Percentiles rank a stretch among this genome's conserved stretches.
phyloP scores from a whole-genome alignment of 2,329 filamentous ascomycete genomes.

The Fusarium nurragi region DNA sequence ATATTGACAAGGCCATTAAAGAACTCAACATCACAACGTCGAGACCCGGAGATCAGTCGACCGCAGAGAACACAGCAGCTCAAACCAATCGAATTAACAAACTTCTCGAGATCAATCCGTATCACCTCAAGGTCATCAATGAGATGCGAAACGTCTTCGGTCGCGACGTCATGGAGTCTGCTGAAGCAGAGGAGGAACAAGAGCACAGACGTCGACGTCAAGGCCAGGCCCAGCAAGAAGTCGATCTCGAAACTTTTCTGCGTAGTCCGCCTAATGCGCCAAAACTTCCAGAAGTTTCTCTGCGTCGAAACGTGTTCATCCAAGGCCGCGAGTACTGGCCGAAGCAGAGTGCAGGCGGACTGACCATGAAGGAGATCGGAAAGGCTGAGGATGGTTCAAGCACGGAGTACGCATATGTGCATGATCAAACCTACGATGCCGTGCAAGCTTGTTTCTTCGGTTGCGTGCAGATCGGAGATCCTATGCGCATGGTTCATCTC shows the following conservation, averaged over 20 bases:
- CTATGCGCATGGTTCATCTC: conserved; percentile 81
- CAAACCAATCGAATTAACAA: conserved; percentile 48
- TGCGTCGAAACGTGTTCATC: conserved; percentile 83
- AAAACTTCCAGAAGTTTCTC: conserved; percentile 74
- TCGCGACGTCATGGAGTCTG: conserved; percentile 65
- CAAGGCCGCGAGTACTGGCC: conserved; percentile 92
- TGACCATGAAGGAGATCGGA: conserved; percentile 76
- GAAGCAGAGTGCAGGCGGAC: conserved; percentile 77
- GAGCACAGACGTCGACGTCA: conserved; percentile 51
- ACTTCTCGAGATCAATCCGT: conserved; percentile 64
- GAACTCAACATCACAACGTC: conserved; percentile 55
- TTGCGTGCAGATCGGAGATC: conserved; percentile 85
- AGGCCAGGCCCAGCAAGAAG: conserved; percentile 56
- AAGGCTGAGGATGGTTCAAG: conserved; percentile 62
- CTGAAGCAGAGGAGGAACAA: conserved; percentile 59
- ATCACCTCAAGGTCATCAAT: conserved; percentile 84
- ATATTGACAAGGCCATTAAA: conserved; percentile 65
- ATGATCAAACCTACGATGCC: conserved; percentile 77
- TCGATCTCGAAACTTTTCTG: conserved; percentile 67
- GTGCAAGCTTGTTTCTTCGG: conserved; percentile 80
- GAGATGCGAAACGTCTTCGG: conserved; percentile 81
- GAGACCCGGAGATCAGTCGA: conserved; percentile 1
- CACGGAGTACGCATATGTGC: conserved; percentile 77
- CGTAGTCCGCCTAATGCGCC: conserved; percentile 64
- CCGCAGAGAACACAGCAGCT: conserved; percentile 6